Evolutionary conservation across 768 basidiomycete species (phyloP), one percentile per base, ranked within the genome.

Genomic region (Mycena vulgaris): DNA sequence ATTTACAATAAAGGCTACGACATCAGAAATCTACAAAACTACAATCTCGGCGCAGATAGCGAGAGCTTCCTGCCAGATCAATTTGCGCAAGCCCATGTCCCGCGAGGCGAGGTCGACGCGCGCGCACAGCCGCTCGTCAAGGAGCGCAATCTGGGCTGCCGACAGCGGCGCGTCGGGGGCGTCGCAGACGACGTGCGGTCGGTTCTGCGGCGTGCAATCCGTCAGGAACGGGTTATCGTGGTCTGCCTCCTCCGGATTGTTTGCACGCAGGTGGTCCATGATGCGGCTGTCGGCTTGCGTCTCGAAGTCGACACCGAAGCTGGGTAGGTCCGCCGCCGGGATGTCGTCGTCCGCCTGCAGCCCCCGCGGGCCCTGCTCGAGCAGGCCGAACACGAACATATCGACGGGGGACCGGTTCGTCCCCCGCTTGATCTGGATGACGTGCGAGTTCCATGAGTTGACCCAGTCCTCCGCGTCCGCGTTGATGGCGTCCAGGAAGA

Each of bases 381-480:
- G 8, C 13, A 56, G 17, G 2, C 70, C 70, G 35, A 75, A 75
- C 14, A 70, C 62, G 40, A 70, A 77, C 59, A 75, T 69, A 17
- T 75, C 75, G 5, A 61, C 39, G 0, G 70, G 75, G 25, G 63
- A 66, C 1, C 65, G 31, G 5, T 60, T 58, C 2, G 56, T 28
- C 27, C 58, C 16, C 9, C 27, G 45, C 16, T 31, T 33, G 30
- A 69, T 23, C 6, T n/a, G 17, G 25, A 74, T 31, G 7, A 56
- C 59, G 55, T 82, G 80, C 11, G 65, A 23, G 45, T 81, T 82
- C 81, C 80, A 82, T 0, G 73, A 25, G 13, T 73, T 60, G 0
- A 74, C 75, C 78, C 79, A 83, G 5, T 76, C 74, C 4, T 35
- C 52, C 25, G 75, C 74, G 60, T 83, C 78, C 1, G 51, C 30